These are phyloP conservation scores for Beauveria asiatica DNA, from an alignment of 2,329 filamentous ascomycete species.

Conservation along the genomic window DNA sequence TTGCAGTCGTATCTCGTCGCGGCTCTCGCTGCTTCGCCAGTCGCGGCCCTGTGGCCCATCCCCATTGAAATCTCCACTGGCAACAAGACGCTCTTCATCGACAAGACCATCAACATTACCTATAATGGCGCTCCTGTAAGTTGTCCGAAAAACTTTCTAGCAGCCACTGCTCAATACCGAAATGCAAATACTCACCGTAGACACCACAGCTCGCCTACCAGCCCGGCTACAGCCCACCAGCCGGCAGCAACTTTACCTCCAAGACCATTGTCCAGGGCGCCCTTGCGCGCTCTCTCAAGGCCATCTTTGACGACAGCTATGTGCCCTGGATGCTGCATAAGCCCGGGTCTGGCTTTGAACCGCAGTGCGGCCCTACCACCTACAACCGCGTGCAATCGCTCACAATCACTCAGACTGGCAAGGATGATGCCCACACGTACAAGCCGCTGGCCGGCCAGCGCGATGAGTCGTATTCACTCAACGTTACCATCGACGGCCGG, in stretches of 20 bases:
- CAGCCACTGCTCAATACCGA: background rate
- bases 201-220: conserved; percentile 38
- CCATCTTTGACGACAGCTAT: conserved; percentile 60
- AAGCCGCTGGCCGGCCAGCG: conserved; percentile 55
- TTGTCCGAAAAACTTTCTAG: conserved; percentile 21
- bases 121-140: conserved; percentile 53
- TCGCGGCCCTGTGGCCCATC: conserved; percentile 44
- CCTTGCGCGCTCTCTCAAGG: conserved; percentile 50
- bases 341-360: conserved; percentile 57
- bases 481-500: conserved; percentile 46
- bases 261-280: conserved; percentile 47
- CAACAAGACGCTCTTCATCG: conserved; percentile 44
- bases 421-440: conserved; percentile 44
- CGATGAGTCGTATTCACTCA: conserved; percentile 69
- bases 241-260: conserved; percentile 35
- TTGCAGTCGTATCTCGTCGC: background rate
- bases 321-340: conserved; percentile 72
- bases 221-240: conserved; percentile 33
- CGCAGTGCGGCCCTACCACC: conserved; percentile 28
- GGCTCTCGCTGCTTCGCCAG: conserved; percentile 12
- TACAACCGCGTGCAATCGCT: conserved; percentile 50
- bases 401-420: conserved; percentile 49
- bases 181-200: background rate
- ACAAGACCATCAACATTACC: conserved; percentile 41
- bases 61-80: conserved; percentile 44